Base-by-base conservation (phyloP, 179 eudicot species). In the Corrigiola litoralis region DNA sequence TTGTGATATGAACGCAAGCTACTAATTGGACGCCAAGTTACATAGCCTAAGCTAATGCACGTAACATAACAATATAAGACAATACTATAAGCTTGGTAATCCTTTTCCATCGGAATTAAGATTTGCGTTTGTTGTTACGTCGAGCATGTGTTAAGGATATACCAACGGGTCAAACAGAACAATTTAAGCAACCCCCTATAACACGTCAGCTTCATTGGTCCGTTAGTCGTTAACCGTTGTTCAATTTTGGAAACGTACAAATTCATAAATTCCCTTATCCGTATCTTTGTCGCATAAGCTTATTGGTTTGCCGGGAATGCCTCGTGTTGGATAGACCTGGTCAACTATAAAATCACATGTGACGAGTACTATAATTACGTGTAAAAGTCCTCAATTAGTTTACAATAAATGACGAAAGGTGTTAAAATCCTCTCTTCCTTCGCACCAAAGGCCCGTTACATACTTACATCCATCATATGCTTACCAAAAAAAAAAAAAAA, bases 11-110 rank as follows among this genome's bases (percentile, higher is more conserved):
- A 72, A 66, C 38, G 48, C 52, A 67, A 61, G 63, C 60, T 54
- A 48, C 31, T 33, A 58, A 68, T 57, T 68, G 65, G 73, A 63
- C 63, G 73, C 48, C 29, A 68, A 68, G 66, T 56, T 25, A 34
- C 2, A 56, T 41, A 6, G 54, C 28, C 13, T 53, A 12, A 17
- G 2, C 6, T 27, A 32, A 24, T 7, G 31, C 54, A 66, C 77
- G 69, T 63, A 37, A 68, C 25, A 20, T 41, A 28, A 48, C 41
- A 36, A 23, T 9, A 2, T 48, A 61, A 25, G 65, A 28, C 34
- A 14, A 50, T 32, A 24, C 36, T 0, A 48, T 2, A 24, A 21
- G 32, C 27, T 24, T 47, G 23, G 31, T 14, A 68, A 37, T 31
- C 27, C 16, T 31, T 68, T 62, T 62, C 59, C 24, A 23, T 50